phyloP scores from a whole-genome alignment of 495 filamentous ascomycete species.

The Penicillium soppii region DNA sequence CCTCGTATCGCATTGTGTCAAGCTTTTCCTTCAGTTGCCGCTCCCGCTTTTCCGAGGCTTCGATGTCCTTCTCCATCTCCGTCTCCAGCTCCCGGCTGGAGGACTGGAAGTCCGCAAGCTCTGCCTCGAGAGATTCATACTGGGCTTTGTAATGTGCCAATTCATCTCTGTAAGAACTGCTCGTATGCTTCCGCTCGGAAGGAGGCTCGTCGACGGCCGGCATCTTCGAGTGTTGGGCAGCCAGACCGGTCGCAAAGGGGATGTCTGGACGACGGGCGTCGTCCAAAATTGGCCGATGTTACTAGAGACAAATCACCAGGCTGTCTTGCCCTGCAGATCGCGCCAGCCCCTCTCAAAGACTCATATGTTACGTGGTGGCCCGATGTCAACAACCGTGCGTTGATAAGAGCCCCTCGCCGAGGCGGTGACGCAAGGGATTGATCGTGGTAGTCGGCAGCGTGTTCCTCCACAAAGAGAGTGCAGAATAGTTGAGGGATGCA shows the following conservation, averaged over 20 bases:
- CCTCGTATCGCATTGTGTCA: constrained; percentile 79
- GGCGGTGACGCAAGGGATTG: constrained; percentile 42
- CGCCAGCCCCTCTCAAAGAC: constrained; percentile 7
- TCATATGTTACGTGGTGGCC: constrained; percentile 20
- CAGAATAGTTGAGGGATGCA: constrained; percentile 4
- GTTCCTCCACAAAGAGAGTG: constrained; percentile 20
- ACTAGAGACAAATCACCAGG: constrained; percentile 2
- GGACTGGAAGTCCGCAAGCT: constrained; percentile 90
- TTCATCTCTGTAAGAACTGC: constrained; percentile 64
- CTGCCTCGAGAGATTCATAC: constrained; percentile 88
- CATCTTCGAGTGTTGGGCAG: constrained; percentile 42
- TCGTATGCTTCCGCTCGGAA: constrained; percentile 59
- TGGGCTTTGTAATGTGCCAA: constrained; percentile 92
- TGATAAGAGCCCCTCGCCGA: constrained; percentile 39
- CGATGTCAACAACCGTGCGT: constrained; percentile 26
- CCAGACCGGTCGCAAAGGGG: constrained; percentile 25
- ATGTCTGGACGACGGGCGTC: constrained; percentile 18
- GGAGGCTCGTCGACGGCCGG: constrained; percentile 62
- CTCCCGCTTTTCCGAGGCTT: constrained; percentile 92
- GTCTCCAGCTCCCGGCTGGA: constrained; percentile 92
- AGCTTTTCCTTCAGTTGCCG: constrained; percentile 80
- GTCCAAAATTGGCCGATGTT: constrained; percentile 14
- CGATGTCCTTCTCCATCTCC: constrained; percentile 94
- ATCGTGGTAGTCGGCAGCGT: constrained; percentile 15
- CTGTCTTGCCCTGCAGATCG: constrained; percentile 8